phyloP scores from a whole-genome alignment of 2,329 filamentous ascomycete genomes.

The Dryadomyces sulphureus region DNA sequence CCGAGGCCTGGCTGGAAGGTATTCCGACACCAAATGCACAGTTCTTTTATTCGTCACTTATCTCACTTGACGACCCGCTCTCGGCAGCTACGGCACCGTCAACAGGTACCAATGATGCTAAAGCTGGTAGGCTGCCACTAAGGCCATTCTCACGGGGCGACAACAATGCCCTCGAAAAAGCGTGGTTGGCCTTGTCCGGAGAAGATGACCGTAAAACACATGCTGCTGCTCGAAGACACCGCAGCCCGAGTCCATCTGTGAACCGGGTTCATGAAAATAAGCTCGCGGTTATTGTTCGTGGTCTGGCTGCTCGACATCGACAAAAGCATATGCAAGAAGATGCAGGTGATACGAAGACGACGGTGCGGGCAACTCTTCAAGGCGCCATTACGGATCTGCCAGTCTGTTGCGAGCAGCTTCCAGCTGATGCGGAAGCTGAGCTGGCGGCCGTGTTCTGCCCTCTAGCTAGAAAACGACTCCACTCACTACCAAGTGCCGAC shows the following conservation, averaged over 20 bases:
- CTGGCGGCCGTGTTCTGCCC: constrained; percentile 35
- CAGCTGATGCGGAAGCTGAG: constrained; percentile 30
- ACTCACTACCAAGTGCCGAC: constrained; percentile 25
- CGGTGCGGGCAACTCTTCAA: constrained; percentile 3
- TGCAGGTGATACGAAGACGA: constrained; percentile 8
- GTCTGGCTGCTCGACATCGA: constrained; percentile 30
- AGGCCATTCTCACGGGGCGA: constrained; percentile 68
- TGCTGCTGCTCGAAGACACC: constrained; percentile 19
- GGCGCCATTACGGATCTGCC: constrained; percentile 13
- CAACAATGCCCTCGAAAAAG: constrained; percentile 63
- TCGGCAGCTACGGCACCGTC: constrained; percentile 37
- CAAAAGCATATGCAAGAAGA: constrained; percentile 24
- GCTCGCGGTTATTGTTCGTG: constrained; percentile 23
- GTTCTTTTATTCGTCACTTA: constrained; percentile 73
- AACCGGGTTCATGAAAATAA: constrained; percentile 21
- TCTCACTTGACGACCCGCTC: constrained; percentile 81
- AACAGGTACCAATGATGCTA: background rate
- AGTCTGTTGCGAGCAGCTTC: constrained; percentile 34
- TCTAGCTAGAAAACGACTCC: constrained; percentile 23
- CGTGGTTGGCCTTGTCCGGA: constrained; percentile 52
- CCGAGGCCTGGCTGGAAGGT: constrained; percentile 23
- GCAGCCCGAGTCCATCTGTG: constrained; percentile 18
- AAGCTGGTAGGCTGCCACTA: constrained; percentile 40
- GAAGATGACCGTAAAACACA: constrained; percentile 34
- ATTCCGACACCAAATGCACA: constrained; percentile 51